Evolutionary conservation across 2,329 filamentous ascomycete species (phyloP).

Genomic region (Venturia carpophila): DNA sequence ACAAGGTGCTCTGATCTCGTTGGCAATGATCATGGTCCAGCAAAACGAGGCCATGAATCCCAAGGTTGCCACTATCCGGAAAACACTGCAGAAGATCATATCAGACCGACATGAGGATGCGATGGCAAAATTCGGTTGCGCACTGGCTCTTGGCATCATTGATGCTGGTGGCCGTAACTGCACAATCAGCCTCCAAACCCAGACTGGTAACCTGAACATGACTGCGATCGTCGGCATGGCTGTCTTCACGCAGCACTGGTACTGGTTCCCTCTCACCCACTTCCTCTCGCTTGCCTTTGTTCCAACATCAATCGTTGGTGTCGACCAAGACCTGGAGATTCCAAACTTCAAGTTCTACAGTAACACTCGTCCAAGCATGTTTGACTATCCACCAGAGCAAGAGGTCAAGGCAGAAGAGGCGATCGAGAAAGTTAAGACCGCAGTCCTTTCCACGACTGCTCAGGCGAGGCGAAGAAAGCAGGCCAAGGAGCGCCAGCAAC

Average conservation of each 20-base stretch:
- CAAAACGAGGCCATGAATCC: constrained; percentile 99
- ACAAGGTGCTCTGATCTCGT: constrained; percentile 86
- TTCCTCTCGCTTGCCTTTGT: constrained; percentile 94
- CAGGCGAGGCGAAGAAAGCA: constrained; percentile 93
- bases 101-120: constrained; percentile 95
- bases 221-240: constrained; percentile 95
- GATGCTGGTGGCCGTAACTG: constrained; percentile 97
- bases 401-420: constrained; percentile 93
- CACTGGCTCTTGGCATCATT: constrained; percentile 90
- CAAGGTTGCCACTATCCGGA: constrained; percentile 83
- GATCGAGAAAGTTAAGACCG: constrained; percentile 87
- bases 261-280: constrained; percentile 99
- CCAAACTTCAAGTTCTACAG: constrained; percentile 94
- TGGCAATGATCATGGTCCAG: constrained; percentile 99
- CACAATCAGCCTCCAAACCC: constrained; percentile 94
- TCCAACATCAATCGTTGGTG: constrained; percentile 90
- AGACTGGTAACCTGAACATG: constrained; percentile 98
- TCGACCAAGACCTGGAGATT: constrained; percentile 89
- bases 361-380: constrained; percentile 87
- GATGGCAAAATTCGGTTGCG: constrained; percentile 97
- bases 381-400: constrained; percentile 95
- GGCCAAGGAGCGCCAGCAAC: constrained; percentile 84
- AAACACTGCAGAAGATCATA: constrained; percentile 89
- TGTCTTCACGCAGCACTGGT: constrained; percentile 99
- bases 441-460: constrained; percentile 90